Conservation (phyloP, 2,329 filamentous ascomycete species). For the Cladosporium sp. region DNA sequence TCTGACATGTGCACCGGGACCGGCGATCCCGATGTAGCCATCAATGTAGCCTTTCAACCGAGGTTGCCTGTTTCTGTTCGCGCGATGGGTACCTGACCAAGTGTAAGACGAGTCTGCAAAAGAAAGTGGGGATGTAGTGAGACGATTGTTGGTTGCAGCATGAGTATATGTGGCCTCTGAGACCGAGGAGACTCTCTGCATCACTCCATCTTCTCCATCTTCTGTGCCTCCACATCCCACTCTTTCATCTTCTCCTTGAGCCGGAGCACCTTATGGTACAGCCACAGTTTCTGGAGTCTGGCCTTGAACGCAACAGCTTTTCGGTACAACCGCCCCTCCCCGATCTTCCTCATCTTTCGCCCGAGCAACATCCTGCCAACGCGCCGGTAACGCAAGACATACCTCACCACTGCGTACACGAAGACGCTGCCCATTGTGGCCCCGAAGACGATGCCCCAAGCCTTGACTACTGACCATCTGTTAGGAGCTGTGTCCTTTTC, state of each 20-base stretch:
- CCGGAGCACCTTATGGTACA: neutral
- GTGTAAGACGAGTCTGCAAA: too few species aligned
- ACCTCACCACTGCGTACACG: neutral
- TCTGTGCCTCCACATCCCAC: neutral
- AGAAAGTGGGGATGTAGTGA: too few species aligned
- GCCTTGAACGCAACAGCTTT: neutral
- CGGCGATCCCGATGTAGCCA: too few species aligned
- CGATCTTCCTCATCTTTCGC: neutral
- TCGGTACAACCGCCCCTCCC: neutral
- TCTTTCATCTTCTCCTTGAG: neutral
- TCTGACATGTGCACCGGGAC: too few species aligned
- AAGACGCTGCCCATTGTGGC: neutral
- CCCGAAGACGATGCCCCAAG: neutral
- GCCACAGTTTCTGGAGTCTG: neutral
- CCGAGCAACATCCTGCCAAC: neutral
- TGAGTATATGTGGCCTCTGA: too few species aligned
- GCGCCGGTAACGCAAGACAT: neutral
- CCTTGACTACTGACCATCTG: neutral
- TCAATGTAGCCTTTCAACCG: too few species aligned
- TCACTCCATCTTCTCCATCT: neutral
- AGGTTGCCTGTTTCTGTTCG: too few species aligned
- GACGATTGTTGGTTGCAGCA: too few species aligned
- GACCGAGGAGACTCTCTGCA: neutral
- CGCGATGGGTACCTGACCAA: too few species aligned
- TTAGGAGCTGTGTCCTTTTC: neutral